A percentile compares a stretch with the other conserved stretches of the same genome.
Evolutionary conservation across 2,329 filamentous ascomycete species (phyloP).

Genomic region (Alternaria solani): DNA sequence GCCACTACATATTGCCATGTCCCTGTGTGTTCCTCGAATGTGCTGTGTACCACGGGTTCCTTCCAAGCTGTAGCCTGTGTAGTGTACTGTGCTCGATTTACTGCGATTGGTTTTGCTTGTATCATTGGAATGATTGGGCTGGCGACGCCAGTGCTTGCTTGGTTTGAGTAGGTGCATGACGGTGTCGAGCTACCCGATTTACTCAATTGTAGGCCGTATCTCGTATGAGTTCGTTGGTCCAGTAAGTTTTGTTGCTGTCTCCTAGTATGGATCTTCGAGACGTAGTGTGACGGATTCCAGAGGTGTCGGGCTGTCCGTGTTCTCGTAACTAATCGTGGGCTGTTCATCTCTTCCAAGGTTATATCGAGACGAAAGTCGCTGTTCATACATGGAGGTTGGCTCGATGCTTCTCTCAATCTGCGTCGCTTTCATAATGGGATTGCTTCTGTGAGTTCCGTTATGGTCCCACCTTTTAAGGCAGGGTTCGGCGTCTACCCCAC

Average conservation of each 20-base stretch:
- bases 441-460: not conserved
- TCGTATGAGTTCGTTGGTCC: not conserved
- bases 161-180: not conserved
- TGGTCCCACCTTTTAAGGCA: not conserved
- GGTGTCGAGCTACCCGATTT: not conserved
- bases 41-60: slow-evolving; percentile 27
- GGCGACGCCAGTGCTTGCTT: not conserved
- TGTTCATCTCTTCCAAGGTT: not conserved
- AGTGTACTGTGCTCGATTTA: not conserved
- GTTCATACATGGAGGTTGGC: not conserved
- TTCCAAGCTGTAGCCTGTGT: not conserved
- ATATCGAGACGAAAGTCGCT: not conserved
- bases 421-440: not conserved
- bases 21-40: slow-evolving; percentile 54
- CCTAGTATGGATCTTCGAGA: not conserved
- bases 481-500: not conserved
- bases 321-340: not conserved
- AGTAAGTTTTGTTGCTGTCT: not conserved
- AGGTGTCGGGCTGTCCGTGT: not conserved
- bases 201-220: not conserved
- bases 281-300: not conserved
- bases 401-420: not conserved
- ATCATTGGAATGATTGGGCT: not conserved
- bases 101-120: not conserved
- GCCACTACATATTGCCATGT: slow-evolving; percentile 70